A percentile compares a stretch with the other conserved stretches of the same genome.
Conservation (phyloP, 306 rosid genomes). For the Malus asiatica region DNA sequence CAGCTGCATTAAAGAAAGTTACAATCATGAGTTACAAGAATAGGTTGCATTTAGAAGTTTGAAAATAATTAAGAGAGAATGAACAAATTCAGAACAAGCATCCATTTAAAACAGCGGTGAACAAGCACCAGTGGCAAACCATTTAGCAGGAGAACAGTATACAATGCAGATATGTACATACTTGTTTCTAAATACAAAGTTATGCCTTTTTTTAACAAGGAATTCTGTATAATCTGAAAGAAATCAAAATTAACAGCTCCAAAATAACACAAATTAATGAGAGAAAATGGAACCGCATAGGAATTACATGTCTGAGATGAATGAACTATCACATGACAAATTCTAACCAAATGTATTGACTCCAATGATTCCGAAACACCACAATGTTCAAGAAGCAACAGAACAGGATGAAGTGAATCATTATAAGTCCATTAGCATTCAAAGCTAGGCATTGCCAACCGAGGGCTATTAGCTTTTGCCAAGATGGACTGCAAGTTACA, state of each 20-base stretch:
- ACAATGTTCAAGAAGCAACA: slow-evolving; percentile 19
- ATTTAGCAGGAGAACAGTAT: not conserved
- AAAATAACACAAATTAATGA: not conserved
- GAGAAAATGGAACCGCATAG: not conserved
- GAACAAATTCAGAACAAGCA: not conserved
- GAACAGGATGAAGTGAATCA: slow-evolving; percentile 27
- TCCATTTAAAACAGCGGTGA: not conserved
- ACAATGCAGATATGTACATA: not conserved
- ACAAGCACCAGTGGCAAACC: not conserved
- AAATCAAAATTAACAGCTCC: not conserved
- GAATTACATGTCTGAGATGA: not conserved
- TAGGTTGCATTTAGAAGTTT: not conserved
- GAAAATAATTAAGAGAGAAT: not conserved
- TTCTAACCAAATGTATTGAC: slow-evolving; percentile 24
- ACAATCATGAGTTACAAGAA: not conserved
- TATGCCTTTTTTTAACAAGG: no score
- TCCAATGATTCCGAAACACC: slow-evolving; percentile 38
- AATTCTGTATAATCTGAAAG: no score
- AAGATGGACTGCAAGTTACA: slow-evolving; percentile 47
- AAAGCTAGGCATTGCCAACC: slow-evolving; percentile 40
- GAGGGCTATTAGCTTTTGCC: slow-evolving; percentile 51
- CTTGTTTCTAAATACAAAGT: no score
- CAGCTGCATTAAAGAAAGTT: slow-evolving; percentile 48
- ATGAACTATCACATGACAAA: not conserved
- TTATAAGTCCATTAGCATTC: slow-evolving; percentile 62